These are phyloP conservation scores for Xylaria scruposa DNA, from an alignment of 495 filamentous ascomycete species.

Conservation along the genomic window DNA sequence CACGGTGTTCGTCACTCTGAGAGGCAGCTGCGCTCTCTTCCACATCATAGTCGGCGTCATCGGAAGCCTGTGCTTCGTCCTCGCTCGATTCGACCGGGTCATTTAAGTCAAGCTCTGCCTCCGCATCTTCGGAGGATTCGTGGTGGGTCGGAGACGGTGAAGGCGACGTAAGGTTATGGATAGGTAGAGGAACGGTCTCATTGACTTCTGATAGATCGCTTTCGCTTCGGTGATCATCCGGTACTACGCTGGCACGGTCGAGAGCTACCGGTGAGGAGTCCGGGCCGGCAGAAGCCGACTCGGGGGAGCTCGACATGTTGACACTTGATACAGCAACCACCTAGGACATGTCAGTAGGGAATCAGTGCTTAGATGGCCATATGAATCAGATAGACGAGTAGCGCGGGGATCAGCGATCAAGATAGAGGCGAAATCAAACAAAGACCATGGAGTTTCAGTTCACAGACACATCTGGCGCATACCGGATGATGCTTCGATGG, in stretches of 20 bases:
- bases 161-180: slow-evolving; percentile 27
- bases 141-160: slow-evolving; percentile 55
- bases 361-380: slow-evolving; percentile 31
- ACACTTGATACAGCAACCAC: slow-evolving; percentile 49
- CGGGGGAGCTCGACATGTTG: slow-evolving; percentile 59
- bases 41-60: slow-evolving; percentile 80
- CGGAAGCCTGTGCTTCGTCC: slow-evolving; percentile 67
- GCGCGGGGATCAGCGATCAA: slow-evolving; percentile 47
- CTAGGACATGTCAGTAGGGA: slow-evolving; percentile 54
- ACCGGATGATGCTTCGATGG: slow-evolving; percentile 50
- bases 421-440: slow-evolving; percentile 38
- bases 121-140: slow-evolving; percentile 64
- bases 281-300: slow-evolving; percentile 52
- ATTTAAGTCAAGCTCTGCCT: slow-evolving; percentile 66
- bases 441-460: slow-evolving; percentile 40
- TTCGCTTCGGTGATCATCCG: slow-evolving; percentile 48
- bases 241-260: slow-evolving; percentile 32
- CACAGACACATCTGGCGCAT: slow-evolving; percentile 52
- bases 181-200: slow-evolving; percentile 36
- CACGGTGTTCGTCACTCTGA: slow-evolving; percentile 52
- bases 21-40: slow-evolving; percentile 66
- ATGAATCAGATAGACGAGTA: slow-evolving; percentile 34
- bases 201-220: slow-evolving; percentile 57
- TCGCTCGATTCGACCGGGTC: slow-evolving; percentile 58
- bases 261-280: slow-evolving; percentile 43